A percentile compares a stretch with the other conserved stretches of the same genome.
These are phyloP conservation scores for Populus simonii DNA, from an alignment of 345 rosid species.

Conservation along the genomic window DNA sequence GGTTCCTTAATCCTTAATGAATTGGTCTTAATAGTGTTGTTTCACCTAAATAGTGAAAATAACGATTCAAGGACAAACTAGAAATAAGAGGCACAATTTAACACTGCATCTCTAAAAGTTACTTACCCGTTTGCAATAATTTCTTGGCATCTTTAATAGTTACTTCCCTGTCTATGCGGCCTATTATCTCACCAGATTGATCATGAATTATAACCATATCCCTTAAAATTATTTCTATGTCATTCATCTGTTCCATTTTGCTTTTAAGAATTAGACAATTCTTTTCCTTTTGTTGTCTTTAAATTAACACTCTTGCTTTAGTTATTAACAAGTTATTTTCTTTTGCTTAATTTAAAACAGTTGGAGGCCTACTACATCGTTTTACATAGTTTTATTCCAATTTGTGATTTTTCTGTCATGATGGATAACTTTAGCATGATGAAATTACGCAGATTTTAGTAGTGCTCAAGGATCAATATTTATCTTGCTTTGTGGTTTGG, in stretches of 20 bases:
- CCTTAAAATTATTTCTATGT: not conserved
- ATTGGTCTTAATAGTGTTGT: not conserved
- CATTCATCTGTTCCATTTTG: not conserved
- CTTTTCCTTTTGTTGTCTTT: not conserved
- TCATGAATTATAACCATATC: not conserved
- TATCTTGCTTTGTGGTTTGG: not conserved
- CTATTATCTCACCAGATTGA: not conserved
- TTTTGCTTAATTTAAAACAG: not conserved
- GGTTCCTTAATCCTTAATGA: not conserved
- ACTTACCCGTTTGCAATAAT: not conserved
- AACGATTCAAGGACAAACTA: not conserved
- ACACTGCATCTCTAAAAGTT: not conserved
- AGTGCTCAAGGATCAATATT: not conserved
- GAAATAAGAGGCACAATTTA: not conserved
- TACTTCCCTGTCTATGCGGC: not conserved
- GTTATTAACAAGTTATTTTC: not conserved
- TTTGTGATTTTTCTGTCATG: not conserved
- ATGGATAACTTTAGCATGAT: not conserved
- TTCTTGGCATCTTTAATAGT: not conserved
- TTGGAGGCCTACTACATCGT: not conserved
- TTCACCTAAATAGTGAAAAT: not conserved
- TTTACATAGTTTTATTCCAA: not conserved
- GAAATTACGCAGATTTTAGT: not conserved
- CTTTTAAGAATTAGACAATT: not conserved
- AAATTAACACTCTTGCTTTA: not conserved